phyloP scores from a whole-genome alignment of 106 monocot species.

The Dendrobium officinale region DNA sequence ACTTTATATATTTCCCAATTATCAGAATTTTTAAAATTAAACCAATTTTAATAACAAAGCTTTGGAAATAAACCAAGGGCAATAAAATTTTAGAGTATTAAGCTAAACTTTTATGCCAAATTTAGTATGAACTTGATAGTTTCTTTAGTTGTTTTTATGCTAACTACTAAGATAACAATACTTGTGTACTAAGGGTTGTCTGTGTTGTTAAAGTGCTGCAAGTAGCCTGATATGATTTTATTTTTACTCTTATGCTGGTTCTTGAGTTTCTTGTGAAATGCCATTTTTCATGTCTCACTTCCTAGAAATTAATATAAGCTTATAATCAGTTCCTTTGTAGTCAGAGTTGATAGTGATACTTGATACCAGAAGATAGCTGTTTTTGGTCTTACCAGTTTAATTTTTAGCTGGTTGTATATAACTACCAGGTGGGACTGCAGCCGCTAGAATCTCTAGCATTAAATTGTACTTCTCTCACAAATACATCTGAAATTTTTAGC shows the following conservation, averaged over 20 bases:
- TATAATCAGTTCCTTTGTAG: not conserved
- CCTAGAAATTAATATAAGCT: not conserved
- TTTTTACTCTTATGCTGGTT: not conserved
- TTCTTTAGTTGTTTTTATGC: not conserved
- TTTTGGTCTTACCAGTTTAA: not conserved
- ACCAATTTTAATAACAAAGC: too few species aligned
- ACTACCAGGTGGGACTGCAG: conserved; percentile 46
- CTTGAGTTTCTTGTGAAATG: not conserved
- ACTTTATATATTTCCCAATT: too few species aligned
- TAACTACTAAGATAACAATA: not conserved
- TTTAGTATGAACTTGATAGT: not conserved
- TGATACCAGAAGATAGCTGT: not conserved
- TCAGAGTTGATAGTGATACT: not conserved
- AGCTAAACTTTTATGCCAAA: not conserved
- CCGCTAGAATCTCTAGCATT: conserved; percentile 47
- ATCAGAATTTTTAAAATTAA: too few species aligned
- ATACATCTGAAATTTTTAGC: conserved; percentile 66
- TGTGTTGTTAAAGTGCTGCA: not conserved
- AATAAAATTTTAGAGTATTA: not conserved
- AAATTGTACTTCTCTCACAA: conserved; percentile 67
- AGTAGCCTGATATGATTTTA: not conserved
- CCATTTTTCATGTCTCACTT: not conserved
- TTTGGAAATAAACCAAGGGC: not conserved
- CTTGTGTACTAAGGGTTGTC: not conserved
- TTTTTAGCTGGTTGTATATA: conserved; percentile 8